Base-by-base conservation (phyloP, 805 yeast species). In the Priceomyces carsonii region DNA sequence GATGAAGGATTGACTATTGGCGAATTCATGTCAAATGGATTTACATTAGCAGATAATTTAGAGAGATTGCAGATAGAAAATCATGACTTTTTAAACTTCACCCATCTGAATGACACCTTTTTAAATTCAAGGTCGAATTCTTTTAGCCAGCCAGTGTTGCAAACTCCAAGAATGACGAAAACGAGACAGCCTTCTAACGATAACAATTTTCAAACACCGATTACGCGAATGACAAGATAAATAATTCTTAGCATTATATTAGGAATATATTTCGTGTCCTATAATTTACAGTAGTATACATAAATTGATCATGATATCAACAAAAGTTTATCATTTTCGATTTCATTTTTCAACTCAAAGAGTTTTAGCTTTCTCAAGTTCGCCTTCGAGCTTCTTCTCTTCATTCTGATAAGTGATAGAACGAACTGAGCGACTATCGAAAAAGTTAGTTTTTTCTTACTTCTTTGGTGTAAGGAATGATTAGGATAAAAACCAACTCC, bases 151-250 rank as follows among this genome's bases (percentile, higher is more conserved):
- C 38, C 29, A 19, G 22, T 26, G 8, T 18, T 59, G 14, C 72
- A 66, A 39, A 68, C 74, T 7, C 74, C 74, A 1, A 38, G 69
- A 25, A 41, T 63, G 2, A 64, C 59, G 3, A 50, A 69, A 42
- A 55, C 66, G 4, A 49, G 73, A 23, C 71, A 66, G 42, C 47
- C 60, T 1, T 61, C 70, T 1, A 56, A 55, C 15, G 73, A 68
- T 32, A 59, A 61, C 40, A 57, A 45, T 26, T 64, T 63, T 42
- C 72, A 65, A 42, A 67, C 74, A 1, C 74, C 74, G 1, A 59
- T 67, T 17, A 49, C 70, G 1, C 50, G 72, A 27, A 63, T 64
- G 8, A 53, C 60, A 53, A 51, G 47, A 39, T 30, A 20, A 13
- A n/a, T n/a, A n/a, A n/a, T n/a, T n/a, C n/a, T n/a, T n/a, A n/a